Conservation (phyloP, 192 early-diverging fungal genomes). For the Phycomyces nitens region DNA sequence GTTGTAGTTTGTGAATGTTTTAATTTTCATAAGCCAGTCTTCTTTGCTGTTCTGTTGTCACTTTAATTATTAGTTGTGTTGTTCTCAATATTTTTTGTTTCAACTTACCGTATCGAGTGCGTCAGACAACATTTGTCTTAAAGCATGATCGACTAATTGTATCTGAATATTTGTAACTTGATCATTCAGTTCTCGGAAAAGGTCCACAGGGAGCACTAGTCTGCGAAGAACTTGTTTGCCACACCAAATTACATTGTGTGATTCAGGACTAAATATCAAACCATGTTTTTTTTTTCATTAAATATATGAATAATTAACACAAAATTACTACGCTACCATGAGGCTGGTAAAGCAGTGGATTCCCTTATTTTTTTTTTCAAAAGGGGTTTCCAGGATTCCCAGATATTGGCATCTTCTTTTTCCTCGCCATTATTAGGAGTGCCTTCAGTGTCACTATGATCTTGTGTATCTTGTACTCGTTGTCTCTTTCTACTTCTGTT, state of each 20-base stretch:
- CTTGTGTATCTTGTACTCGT: conserved; percentile 1
- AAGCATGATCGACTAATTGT: conserved; percentile 8
- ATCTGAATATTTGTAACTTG: conserved; percentile 14
- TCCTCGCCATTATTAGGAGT: not conserved
- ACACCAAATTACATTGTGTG: conserved; percentile 17
- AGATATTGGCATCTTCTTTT: conserved; percentile 4
- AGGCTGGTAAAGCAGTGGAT: conserved; percentile 13
- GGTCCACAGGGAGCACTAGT: conserved; percentile 5
- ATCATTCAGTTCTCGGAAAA: conserved; percentile 13
- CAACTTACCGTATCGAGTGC: conserved; percentile 22
- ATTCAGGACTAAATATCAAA: conserved; percentile 13
- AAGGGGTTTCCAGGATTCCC: conserved; percentile 6
- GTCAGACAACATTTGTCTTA: conserved; percentile 4
- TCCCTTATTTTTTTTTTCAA: conserved; percentile 6
- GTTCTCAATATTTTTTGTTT: too few relatives aligned
- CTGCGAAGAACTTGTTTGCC: conserved; percentile 15
- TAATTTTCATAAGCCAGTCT: too few relatives aligned
- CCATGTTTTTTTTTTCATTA: conserved; percentile 10
- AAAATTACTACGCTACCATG: conserved; percentile 12
- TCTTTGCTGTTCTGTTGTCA: not conserved
- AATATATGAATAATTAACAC: conserved; percentile 11
- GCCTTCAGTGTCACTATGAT: not conserved
- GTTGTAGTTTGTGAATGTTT: too few relatives aligned
- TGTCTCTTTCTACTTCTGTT: conserved; percentile 4
- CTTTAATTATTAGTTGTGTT: too few relatives aligned